Evolutionary conservation across 1,139 yeast genomes (phyloP), one percentile per base, ranked within the genome.

Genomic region (Schwanniomyces etchellsii): DNA sequence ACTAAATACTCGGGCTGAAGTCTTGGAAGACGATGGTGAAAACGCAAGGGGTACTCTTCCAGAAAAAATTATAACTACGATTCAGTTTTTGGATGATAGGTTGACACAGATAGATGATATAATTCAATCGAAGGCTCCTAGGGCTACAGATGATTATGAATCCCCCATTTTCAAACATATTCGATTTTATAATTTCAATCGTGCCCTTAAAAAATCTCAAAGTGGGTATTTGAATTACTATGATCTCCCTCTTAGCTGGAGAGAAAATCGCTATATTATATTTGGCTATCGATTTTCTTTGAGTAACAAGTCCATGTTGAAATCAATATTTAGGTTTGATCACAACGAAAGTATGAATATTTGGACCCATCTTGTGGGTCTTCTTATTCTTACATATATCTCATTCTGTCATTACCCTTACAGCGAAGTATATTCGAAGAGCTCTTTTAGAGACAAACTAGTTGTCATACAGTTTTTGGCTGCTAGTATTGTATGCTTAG

Each of bases 291-390:
- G 97, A 39, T 91, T 91, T 57, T 79, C 83, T 34, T 64, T 75
- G 38, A 70, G 73, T 29, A 91, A 83, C 50, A 33, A 49, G 4
- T 68, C 71, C 35, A 83, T 93, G 48, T 46, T 77, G 23, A 51
- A 56, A 35, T 72, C 83, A 33, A 57, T 83, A 9, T 74, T 55
- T 50, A 73, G 40, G 50, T 82, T 59, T 43, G 53, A 63, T 43
- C 97, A 91, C 57, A 91, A 91, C 51, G 98, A 91, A 54, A 73
- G 95, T 1, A 74, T 85, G 55, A 91, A 91, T 57, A 88, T 91
- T 35, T 91, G 98, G 98, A 73, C 96, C 1, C 98, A 91, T 59
- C 49, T 86, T 20, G 30, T 75, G 2, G 98, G 96, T 10, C 70
- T 82, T 6, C 30, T 74, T 2, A 48, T 75, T 20, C 60, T 89